phyloP scores from a whole-genome alignment of 202 grass and related monocot species.

The Schoenoplectus tabernaemontani region DNA sequence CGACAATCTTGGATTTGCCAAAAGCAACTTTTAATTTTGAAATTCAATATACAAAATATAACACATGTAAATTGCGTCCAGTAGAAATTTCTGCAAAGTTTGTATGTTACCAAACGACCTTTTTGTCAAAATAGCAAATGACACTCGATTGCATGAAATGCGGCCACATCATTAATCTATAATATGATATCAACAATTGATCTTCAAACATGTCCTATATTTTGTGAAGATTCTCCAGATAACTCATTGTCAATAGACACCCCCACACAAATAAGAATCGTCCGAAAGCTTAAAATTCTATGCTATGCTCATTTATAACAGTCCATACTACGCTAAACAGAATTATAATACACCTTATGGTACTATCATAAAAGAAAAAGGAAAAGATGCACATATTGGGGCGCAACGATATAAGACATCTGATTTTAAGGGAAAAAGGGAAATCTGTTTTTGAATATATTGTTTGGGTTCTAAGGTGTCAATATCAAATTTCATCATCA shows the following conservation, averaged over 20 bases:
- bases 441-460: neutral
- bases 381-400: neutral
- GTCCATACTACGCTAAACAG: neutral
- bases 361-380: neutral
- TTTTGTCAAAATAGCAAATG: neutral
- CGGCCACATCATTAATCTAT: neutral
- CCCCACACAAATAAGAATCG: neutral
- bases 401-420: neutral
- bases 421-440: neutral
- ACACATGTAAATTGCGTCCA: too few relatives aligned
- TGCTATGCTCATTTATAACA: neutral
- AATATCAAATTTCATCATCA: constrained; percentile 24
- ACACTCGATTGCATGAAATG: neutral
- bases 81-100: too few relatives aligned
- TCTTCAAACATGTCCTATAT: neutral
- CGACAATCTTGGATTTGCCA: too few relatives aligned
- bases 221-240: neutral
- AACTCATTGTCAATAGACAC: neutral
- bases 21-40: too few relatives aligned
- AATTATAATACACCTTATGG: neutral
- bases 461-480: neutral
- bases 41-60: too few relatives aligned
- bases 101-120: too few relatives aligned
- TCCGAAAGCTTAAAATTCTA: neutral
- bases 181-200: neutral